Percentiles rank a stretch among this genome's conserved stretches.
Conservation (phyloP, 768 basidiomycete genomes). For the Favolaschia claudopus region DNA sequence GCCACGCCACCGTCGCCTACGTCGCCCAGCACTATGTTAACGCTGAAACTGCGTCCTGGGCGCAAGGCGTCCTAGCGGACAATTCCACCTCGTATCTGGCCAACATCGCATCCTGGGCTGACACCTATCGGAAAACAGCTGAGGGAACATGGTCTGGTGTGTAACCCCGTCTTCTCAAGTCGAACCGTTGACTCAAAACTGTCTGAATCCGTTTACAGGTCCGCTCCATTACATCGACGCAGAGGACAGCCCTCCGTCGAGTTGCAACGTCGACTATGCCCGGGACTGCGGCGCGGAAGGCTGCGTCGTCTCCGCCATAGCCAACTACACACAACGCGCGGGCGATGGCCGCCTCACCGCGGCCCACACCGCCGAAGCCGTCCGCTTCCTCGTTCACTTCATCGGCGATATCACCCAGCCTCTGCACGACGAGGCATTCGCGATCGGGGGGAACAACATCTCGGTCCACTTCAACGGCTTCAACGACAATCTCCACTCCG, state of each 20-base stretch:
- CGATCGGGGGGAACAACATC: slow-evolving; percentile 32
- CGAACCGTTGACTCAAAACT: no score
- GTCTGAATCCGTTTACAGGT: slow-evolving; percentile 26
- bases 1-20: slow-evolving; percentile 30
- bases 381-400: no score
- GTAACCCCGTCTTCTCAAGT: no score
- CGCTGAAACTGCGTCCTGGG: no score
- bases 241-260: slow-evolving; percentile 32
- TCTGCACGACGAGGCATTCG: no score
- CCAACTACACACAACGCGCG: slow-evolving; percentile 45
- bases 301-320: no score
- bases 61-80: neutral
- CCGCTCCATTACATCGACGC: slow-evolving; percentile 44
- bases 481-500: slow-evolving; percentile 32
- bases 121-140: neutral
- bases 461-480: slow-evolving; percentile 23
- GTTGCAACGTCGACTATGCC: slow-evolving; percentile 41
- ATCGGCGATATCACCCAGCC: no score
- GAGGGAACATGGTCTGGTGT: neutral
- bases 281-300: slow-evolving; percentile 38
- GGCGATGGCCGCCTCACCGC: slow-evolving; percentile 32
- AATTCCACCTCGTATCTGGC: no score
- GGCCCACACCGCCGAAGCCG: slow-evolving; percentile 41
- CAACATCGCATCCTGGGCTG: slow-evolving; percentile 34
- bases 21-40: no score